A percentile compares a stretch with the other conserved stretches of the same genome.
These are phyloP conservation scores for Podospora pseudoanserina DNA, from an alignment of 495 filamentous ascomycete species.

Conservation along the genomic window DNA sequence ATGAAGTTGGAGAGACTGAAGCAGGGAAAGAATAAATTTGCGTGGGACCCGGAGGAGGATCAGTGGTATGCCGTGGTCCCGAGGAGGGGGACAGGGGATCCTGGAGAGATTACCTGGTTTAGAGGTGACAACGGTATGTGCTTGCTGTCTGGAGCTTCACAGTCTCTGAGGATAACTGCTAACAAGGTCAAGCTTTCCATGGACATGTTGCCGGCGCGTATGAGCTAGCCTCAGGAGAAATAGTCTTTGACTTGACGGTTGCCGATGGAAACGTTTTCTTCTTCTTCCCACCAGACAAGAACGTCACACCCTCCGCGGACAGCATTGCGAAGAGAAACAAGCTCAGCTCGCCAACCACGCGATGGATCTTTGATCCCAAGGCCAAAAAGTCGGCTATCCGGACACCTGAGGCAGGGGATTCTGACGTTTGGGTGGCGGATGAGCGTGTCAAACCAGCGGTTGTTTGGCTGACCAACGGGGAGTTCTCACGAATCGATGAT, in stretches of 20 bases:
- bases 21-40: constrained; percentile 53
- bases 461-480: constrained; percentile 47
- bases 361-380: constrained; percentile 53
- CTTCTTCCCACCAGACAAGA: constrained; percentile 49
- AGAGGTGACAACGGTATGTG: constrained; percentile 46
- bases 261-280: constrained; percentile 56
- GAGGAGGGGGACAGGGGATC: constrained; percentile 41
- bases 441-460: constrained; percentile 33
- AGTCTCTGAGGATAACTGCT: neutral
- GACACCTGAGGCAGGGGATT: constrained; percentile 14
- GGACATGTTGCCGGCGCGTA: constrained; percentile 50
- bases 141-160: neutral
- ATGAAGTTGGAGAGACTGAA: constrained; percentile 51
- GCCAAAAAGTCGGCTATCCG: constrained; percentile 25
- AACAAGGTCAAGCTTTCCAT: constrained; percentile 38
- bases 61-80: constrained; percentile 51
- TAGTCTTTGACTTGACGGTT: constrained; percentile 54
- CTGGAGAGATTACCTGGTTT: constrained; percentile 50
- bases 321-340: constrained; percentile 32
- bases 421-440: constrained; percentile 27
- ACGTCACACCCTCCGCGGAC: constrained; percentile 21
- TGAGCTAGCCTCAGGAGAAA: constrained; percentile 45
- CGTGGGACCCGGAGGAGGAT: constrained; percentile 52
- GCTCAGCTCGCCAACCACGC: constrained; percentile 47
- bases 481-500: constrained; percentile 61